Evolutionary conservation across 2,329 filamentous ascomycete genomes (phyloP), one percentile per base, ranked within the genome.

Genomic region (Paramyrothecium roridum): DNA sequence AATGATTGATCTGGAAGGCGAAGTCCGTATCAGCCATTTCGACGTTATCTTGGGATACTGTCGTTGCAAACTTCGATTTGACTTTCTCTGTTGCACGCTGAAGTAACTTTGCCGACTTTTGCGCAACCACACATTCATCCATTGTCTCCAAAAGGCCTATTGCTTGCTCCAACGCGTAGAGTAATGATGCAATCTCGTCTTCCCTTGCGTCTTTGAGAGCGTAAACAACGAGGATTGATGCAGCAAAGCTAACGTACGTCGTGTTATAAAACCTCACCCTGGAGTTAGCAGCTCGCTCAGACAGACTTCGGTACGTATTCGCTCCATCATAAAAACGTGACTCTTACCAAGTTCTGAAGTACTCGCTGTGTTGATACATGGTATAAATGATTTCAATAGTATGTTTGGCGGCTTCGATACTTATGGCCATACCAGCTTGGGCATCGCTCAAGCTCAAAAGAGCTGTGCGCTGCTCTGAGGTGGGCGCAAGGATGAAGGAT

Each of bases 341-440:
- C 3, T 54, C 63, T 21, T 49, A 67, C 64, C 65, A 67, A 4
- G 65, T 68, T 2, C 65, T 62, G 55, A 68, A 67, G 46, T 66
- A 67, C 37, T 67, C 65, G 33, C 66, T 61, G 45, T 67, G 61
- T 48, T 66, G 61, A 30, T 65, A 65, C n/a, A 59, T 65, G 40
- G 61, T 57, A 49, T 65, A 64, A 2, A 67, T 68, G 52, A 65
- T 63, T 17, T 67, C 64, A 19, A 68, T 67, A 10, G 66, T 68
- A 23, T 61, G 56, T 45, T 62, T 62, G 1, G 66, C 66, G 3
- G 66, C 63, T 12, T 66, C 61, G 1, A 68, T 55, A 22, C 64
- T 65, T 19, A 59, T 61, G 12, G n/a, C 17, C 12, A 52, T 52
- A 6, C 21, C 50, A 22, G n/a, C 17, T 17, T 63, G 58, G 8